Base-by-base conservation (phyloP, 2,329 filamentous ascomycete genomes). In the Trichoderma breve region DNA sequence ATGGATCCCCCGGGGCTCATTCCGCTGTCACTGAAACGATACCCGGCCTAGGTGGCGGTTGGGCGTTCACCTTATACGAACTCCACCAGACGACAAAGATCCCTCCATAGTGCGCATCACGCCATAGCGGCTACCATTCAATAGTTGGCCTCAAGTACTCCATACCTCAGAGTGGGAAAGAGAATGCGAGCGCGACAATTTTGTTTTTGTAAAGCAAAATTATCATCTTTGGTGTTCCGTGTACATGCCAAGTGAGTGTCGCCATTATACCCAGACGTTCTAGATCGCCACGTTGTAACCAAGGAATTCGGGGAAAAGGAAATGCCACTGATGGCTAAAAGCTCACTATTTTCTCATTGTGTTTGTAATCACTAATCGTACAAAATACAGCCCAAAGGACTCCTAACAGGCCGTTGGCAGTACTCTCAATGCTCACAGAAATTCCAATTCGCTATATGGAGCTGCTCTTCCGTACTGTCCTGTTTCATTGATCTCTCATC, bases 401-500 rank as follows among this genome's bases (percentile, higher is more conserved):
- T 2, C 43, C 2, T 51, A 9, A 21, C 12, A 21, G 4, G 2
- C 43, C 43, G 2, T 12, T 21, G 3, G 3, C n/a, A 26, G 30
- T 14, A 6, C 12, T n/a, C 6, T 60, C 6, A 78, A 62, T 79
- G 76, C 67, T 79, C 78, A 12, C 77, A 78, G 47, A 79, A 78
- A 9, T 65, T 75, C 63, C 73, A 78, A n/a, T 58, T 51, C 1
- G 71, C 12, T 0, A 7, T 4, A n/a, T 43, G 11, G 4, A 77
- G 47, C 1, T 39, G 15, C 1, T 53, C 8, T 7, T 73, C 72
- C 15, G 57, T 66, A 4, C 15, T 26, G 6, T 73, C 36, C 21
- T 74, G 70, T 36, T 73, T 47, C 21, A 28, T 32, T 12, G 74
- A 74, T 55, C 78, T 73, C 72, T 80, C 78, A 34, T 74, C 63